These are phyloP conservation scores for Wickerhamiella slavikovae DNA, from an alignment of 805 yeast species.

Conservation along the genomic window DNA sequence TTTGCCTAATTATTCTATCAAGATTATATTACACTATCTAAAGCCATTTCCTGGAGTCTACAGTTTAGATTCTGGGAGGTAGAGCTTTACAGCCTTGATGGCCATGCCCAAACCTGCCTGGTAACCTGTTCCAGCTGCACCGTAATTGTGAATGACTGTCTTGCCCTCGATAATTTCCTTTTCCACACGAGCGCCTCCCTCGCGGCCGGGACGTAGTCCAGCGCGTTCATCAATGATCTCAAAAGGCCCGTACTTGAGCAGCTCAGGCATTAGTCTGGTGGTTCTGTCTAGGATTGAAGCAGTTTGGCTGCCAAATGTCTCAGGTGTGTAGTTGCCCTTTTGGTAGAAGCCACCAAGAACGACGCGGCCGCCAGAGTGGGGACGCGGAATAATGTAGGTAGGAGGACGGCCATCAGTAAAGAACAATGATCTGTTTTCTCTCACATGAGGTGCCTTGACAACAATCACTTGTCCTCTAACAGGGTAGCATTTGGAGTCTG, in stretches of 20 bases:
- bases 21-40: no score
- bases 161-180: constrained; percentile 24
- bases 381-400: constrained; percentile 56
- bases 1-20: no score
- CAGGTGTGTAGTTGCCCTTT: constrained; percentile 38
- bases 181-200: constrained; percentile 60
- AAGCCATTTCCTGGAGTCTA: background rate
- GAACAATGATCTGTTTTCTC: constrained; percentile 25
- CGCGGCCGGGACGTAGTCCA: constrained; percentile 58
- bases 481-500: constrained; percentile 42
- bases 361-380: constrained; percentile 41
- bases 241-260: constrained; percentile 20
- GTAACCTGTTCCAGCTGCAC: constrained; percentile 62
- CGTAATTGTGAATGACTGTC: constrained; percentile 46
- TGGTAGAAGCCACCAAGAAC: constrained; percentile 62
- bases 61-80: constrained; percentile 1
- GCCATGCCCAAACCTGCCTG: constrained; percentile 55
- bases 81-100: constrained; percentile 20
- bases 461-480: constrained; percentile 68
- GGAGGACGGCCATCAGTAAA: constrained; percentile 16
- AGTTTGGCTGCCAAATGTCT: constrained; percentile 35
- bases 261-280: constrained; percentile 25
- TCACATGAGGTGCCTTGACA: constrained; percentile 46
- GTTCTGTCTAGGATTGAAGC: constrained; percentile 43
- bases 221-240: constrained; percentile 47